phyloP scores from a whole-genome alignment of 192 early-diverging fungal species.

The Lunasporangiospora selenospora region DNA sequence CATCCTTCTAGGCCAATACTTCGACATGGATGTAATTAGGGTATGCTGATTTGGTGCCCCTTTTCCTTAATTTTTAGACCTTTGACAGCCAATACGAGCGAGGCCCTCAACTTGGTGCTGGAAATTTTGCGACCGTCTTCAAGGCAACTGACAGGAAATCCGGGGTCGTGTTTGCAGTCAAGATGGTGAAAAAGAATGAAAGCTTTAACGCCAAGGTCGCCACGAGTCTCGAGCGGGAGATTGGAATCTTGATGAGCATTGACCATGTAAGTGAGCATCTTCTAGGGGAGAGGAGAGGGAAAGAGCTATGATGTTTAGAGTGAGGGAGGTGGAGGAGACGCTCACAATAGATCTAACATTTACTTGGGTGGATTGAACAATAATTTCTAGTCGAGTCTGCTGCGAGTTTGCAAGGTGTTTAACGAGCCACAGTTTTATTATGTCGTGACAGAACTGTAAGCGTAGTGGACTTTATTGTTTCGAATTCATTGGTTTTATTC shows the following conservation, averaged over 20 bases:
- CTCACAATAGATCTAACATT: too few species aligned
- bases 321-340: too few species aligned
- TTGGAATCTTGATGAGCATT: slow-evolving; percentile 73
- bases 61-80: too few species aligned
- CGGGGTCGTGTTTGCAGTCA: slow-evolving; percentile 70
- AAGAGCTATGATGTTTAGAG: too few species aligned
- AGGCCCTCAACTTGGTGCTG: slow-evolving; percentile 46
- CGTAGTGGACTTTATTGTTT: not conserved
- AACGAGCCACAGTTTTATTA: slow-evolving; percentile 18
- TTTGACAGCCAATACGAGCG: slow-evolving; percentile 44
- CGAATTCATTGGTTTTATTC: too few species aligned
- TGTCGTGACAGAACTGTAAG: slow-evolving; percentile 49
- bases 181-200: slow-evolving; percentile 76
- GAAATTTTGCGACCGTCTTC: slow-evolving; percentile 73
- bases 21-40: too few species aligned
- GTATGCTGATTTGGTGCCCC: too few species aligned
- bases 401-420: slow-evolving; percentile 39
- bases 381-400: slow-evolving; percentile 21
- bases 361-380: too few species aligned
- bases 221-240: slow-evolving; percentile 66
- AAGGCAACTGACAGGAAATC: slow-evolving; percentile 56
- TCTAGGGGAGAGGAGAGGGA: too few species aligned
- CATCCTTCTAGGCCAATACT: too few species aligned
- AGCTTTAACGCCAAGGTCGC: slow-evolving; percentile 72
- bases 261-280: slow-evolving; percentile 64